A percentile compares a stretch with the other conserved stretches of the same genome.
Conservation (phyloP, 2,329 filamentous ascomycete genomes). For the Polytolypa hystricis region DNA sequence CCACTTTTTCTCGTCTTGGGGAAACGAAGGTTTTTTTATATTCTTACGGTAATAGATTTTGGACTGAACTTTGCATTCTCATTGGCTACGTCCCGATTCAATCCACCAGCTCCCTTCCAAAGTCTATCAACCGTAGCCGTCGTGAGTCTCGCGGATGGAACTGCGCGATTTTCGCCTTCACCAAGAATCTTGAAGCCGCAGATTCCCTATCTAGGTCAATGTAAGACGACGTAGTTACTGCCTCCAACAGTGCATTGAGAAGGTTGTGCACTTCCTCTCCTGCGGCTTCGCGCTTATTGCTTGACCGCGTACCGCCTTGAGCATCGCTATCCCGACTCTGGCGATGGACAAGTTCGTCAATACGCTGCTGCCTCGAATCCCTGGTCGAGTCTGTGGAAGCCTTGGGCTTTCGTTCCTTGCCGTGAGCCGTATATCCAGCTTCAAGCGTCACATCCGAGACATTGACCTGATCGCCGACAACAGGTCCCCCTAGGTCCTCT, state of each 20-base stretch:
- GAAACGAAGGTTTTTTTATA: too few species aligned
- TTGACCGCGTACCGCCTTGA: conserved; percentile 13
- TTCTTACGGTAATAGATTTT: too few species aligned
- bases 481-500: conserved; percentile 72
- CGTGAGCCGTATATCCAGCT: conserved; percentile 43
- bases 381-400: conserved; percentile 21
- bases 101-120: conserved; percentile 22
- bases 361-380: conserved; percentile 34
- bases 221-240: conserved; percentile 34
- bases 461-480: conserved; percentile 64
- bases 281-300: conserved; percentile 38
- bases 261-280: conserved; percentile 37
- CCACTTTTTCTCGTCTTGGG: too few species aligned
- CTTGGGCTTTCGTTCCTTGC: conserved; percentile 37
- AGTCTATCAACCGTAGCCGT: conserved; percentile 43
- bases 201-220: conserved; percentile 39
- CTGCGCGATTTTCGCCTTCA: conserved; percentile 45
- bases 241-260: conserved; percentile 37
- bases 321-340: conserved; percentile 16
- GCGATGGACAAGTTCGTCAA: conserved; percentile 40
- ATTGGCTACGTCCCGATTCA: too few species aligned
- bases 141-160: conserved; percentile 45
- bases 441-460: conserved; percentile 45
- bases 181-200: conserved; percentile 42
- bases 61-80: too few species aligned